These are phyloP conservation scores for Aspergillus bombycis DNA, from an alignment of 2,329 filamentous ascomycete species.

Conservation along the genomic window DNA sequence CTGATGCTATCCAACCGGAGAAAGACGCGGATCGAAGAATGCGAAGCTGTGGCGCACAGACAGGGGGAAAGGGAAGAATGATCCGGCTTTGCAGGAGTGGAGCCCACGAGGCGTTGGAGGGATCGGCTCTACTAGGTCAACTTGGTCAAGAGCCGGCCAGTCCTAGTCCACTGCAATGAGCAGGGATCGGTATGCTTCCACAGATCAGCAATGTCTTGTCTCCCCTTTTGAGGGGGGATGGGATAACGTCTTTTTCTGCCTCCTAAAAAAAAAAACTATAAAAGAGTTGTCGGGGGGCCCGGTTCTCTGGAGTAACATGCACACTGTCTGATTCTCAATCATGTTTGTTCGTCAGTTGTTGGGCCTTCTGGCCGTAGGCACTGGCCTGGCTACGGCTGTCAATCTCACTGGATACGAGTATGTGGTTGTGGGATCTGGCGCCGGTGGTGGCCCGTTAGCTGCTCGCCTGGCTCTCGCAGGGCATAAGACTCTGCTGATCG, in stretches of 20 bases:
- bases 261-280: neutral
- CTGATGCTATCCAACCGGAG: neutral
- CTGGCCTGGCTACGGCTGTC: slow-evolving; percentile 20
- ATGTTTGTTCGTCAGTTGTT: slow-evolving; percentile 8
- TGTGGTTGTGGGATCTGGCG: slow-evolving; percentile 43
- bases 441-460: slow-evolving; percentile 41
- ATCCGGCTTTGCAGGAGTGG: neutral
- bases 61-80: neutral
- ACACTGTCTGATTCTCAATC: neutral
- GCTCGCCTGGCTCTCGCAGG: slow-evolving; percentile 40
- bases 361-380: slow-evolving; percentile 9
- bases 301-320: neutral
- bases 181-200: neutral
- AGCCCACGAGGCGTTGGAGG: neutral
- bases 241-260: no score
- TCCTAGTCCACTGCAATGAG: neutral
- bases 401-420: slow-evolving; percentile 40
- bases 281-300: neutral
- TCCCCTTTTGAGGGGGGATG: no score
- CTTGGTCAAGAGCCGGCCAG: neutral
- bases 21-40: neutral
- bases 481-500: slow-evolving; percentile 41
- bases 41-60: neutral
- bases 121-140: neutral
- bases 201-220: neutral